Conservation (phyloP, 1,284 basidiomycete species). For the Trametes sp. region DNA sequence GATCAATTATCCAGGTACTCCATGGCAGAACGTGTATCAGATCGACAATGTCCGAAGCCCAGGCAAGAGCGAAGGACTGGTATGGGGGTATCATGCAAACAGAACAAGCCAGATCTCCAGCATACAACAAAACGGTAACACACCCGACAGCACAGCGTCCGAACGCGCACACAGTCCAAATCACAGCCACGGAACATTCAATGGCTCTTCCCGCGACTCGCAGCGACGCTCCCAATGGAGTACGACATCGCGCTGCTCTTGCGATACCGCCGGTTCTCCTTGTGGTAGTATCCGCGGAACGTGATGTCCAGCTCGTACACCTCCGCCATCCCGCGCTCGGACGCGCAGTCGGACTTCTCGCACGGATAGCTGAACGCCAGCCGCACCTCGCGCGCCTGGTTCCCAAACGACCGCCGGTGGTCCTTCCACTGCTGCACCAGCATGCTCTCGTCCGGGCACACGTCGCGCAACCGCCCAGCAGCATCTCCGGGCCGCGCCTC, state of each 20-base stretch:
- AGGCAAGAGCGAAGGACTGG: no score
- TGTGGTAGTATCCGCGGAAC: conserved; percentile 16
- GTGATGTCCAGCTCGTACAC: conserved; percentile 29
- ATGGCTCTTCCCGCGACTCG: not conserved
- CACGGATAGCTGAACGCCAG: conserved; percentile 26
- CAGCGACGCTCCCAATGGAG: not conserved
- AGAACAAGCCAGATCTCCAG: no score
- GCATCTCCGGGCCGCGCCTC: no score
- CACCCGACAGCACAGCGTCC: not conserved
- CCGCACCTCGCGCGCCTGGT: conserved; percentile 16
- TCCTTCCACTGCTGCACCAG: conserved; percentile 28
- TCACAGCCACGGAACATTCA: not conserved
- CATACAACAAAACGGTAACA: not conserved
- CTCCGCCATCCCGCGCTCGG: conserved; percentile 14
- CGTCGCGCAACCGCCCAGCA: no score
- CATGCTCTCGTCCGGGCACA: conserved; percentile 25
- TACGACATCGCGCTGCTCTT: conserved; percentile 1
- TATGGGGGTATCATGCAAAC: no score
- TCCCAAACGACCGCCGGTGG: conserved; percentile 19
- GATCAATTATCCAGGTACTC: no score
- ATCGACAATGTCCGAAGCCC: no score
- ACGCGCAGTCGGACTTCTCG: not conserved
- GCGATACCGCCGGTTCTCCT: not conserved
- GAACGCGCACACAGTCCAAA: not conserved
- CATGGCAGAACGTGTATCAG: no score